Evolutionary conservation across 305 asterid genomes (phyloP), one percentile per base, ranked within the genome.

Genomic region (Fraxinus baroniana): DNA sequence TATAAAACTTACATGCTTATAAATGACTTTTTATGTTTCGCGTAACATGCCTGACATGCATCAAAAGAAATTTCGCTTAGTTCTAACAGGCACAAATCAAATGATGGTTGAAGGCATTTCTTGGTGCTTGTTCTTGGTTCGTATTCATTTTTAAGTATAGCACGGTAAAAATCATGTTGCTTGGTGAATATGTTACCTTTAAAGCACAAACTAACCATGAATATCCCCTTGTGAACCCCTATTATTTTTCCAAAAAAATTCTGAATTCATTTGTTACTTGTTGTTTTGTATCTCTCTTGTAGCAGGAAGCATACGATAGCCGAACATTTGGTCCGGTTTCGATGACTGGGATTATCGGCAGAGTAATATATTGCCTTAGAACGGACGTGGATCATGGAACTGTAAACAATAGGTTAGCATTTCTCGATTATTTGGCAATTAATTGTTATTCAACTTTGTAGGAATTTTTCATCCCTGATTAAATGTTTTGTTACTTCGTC

Each of bases 361-460:
- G 98, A 81, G 98, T 86, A 86, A 87, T 95, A 76, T 95, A 95
- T 86, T 92, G 94, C 84, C 91, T 95, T 28, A 89, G 94, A 83
- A 89, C 87, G 26, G 93, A 95, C 20, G 97, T 91, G 80, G 98
- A 95, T 88, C 98, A 95, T 81, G 98, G 98, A 66, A 95, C 95
- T 33, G 92, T 93, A 64, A 86, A 87, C 74, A 95, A 93, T 86
- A 95, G 98, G 98, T 95, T 85, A 71, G 78, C 71, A 15, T 30
- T 57, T 70, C 79, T 74, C 15, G 12, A 24, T 28, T 24, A 36
- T 62, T 8, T 17, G 77, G 22, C 57, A 18, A 9, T 44, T 55
- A 18, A 64, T 20, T 26, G 18, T 41, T 18, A 49, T 35, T 72
- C 12, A 9, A 49, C n/a, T 1, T 60, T 62, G 1, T 35, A 18